Base-by-base conservation (phyloP, 2,329 filamentous ascomycete genomes). In the Calonectria leucothoes region DNA sequence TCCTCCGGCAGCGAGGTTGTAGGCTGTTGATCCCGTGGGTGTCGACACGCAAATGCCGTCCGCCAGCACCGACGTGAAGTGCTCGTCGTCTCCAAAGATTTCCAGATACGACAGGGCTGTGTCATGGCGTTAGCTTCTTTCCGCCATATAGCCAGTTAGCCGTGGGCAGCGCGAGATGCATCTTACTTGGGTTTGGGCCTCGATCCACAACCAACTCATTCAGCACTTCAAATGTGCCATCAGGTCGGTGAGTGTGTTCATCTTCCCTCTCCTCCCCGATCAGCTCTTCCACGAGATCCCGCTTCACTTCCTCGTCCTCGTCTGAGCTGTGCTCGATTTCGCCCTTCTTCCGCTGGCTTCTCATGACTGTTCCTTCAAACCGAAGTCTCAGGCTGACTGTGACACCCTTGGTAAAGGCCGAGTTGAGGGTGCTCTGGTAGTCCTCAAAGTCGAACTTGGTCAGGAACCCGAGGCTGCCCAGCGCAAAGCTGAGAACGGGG, bases 161-260 rank as follows among this genome's bases (percentile, higher is more conserved):
- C 37, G 31, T 17, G 59, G 52, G 45, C 59, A n/a, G 23, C 10
- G 48, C 88, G 25, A 29, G 23, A 8, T n/a, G n/a, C n/a, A n/a
- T 61, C 93, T 87, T 87, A 95, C 94, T 98, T 57, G 96, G 92
- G 84, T 97, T 98, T 8, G 97, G 97, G 0, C 97, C 97, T 23
- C 97, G 91, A 81, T 99, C 97, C 35, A 98, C 92, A 11, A 99
- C 96, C n/a, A 98, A 92, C 83, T 99, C 97, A 80, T 99, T 99
- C 75, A 99, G 86, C 71, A 98, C 98, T 84, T 98, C 95, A 83
- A 93, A 95, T 1, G 94, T 96, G 48, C 92, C 92, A 79, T 97
- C 95, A 0, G 96, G 96, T 51, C 88, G 90, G 86, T 98, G 97
- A 0, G 96, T 98, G 77, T 93, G 91, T 78, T 94, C 92, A 79